Evolutionary conservation across 352 stramenopile genomes (phyloP).

Genomic region (Blastocystis sp.): DNA sequence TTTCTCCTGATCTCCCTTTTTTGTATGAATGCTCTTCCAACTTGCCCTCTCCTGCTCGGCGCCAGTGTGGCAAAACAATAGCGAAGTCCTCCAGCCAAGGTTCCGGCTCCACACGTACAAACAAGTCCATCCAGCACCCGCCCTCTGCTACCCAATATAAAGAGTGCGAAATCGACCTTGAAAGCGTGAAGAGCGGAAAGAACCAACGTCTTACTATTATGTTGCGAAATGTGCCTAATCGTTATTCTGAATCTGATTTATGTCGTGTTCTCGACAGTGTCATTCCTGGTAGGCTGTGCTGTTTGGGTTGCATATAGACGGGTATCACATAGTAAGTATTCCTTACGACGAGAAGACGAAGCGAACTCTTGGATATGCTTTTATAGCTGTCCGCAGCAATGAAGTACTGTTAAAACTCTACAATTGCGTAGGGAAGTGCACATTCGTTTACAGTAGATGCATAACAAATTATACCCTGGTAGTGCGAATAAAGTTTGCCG

Average conservation of each 20-base stretch:
- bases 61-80: neutral
- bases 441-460: neutral
- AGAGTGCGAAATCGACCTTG: neutral
- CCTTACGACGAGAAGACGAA: neutral
- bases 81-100: neutral
- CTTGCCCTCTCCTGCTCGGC: no score
- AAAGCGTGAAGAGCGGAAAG: neutral
- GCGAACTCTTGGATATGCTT: neutral
- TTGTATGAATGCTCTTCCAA: no score
- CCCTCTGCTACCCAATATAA: neutral
- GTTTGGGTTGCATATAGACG: neutral
- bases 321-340: neutral
- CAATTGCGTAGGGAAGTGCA: neutral
- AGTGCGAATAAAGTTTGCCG: conserved; percentile 20
- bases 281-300: neutral
- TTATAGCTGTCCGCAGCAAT: neutral
- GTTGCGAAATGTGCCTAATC: conserved; percentile 12
- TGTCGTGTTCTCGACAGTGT: neutral
- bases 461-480: neutral
- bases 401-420: neutral
- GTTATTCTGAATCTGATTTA: neutral
- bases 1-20: no score
- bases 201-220: conserved; percentile 6
- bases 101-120: neutral
- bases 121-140: neutral